Evolutionary conservation across 2,329 filamentous ascomycete genomes (phyloP).

Genomic region (Cladosporium sp.): DNA sequence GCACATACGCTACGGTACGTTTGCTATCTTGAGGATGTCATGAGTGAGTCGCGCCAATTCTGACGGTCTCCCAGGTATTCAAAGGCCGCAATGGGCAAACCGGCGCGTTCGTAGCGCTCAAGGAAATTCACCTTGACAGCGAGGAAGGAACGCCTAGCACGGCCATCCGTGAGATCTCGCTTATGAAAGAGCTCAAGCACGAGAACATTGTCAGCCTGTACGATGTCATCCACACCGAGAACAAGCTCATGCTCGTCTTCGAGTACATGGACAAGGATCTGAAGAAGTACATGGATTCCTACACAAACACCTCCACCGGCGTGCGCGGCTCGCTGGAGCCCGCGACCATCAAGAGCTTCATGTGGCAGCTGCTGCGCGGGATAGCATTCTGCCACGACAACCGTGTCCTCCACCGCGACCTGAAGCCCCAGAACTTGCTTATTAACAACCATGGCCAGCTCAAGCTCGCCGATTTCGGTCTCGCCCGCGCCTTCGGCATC

Average conservation of each 20-base stretch:
- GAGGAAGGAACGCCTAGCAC: constrained; percentile 97
- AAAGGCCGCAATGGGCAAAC: constrained; percentile 97
- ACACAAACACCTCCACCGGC: constrained; percentile 56
- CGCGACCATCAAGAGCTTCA: constrained; percentile 94
- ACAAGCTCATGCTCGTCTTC: constrained; percentile 98
- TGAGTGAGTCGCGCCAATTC: background rate
- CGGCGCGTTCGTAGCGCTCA: constrained; percentile 91
- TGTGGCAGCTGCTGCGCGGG: constrained; percentile 93
- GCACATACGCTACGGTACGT: constrained; percentile 91
- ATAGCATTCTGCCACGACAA: constrained; percentile 99
- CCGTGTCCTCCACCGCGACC: constrained; percentile 87
- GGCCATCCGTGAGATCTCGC: constrained; percentile 94
- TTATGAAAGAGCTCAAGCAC: constrained; percentile 99
- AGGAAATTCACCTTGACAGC: constrained; percentile 97
- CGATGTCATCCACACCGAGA: constrained; percentile 99
- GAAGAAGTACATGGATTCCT: constrained; percentile 92
- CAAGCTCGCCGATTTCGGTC: constrained; percentile 91
- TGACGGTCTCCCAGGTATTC: constrained; percentile 66
- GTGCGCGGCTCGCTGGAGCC: constrained; percentile 87
- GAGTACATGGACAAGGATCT: constrained; percentile 98
- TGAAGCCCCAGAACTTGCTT: constrained; percentile 94
- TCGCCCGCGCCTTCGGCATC: constrained; percentile 92
- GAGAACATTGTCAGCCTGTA: constrained; percentile 96
- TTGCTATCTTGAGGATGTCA: background rate
- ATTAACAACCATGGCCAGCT: constrained; percentile 89